A percentile compares a stretch with the other conserved stretches of the same genome.
Conservation (phyloP, 192 early-diverging fungal species). For the Linnemannia zychae region DNA sequence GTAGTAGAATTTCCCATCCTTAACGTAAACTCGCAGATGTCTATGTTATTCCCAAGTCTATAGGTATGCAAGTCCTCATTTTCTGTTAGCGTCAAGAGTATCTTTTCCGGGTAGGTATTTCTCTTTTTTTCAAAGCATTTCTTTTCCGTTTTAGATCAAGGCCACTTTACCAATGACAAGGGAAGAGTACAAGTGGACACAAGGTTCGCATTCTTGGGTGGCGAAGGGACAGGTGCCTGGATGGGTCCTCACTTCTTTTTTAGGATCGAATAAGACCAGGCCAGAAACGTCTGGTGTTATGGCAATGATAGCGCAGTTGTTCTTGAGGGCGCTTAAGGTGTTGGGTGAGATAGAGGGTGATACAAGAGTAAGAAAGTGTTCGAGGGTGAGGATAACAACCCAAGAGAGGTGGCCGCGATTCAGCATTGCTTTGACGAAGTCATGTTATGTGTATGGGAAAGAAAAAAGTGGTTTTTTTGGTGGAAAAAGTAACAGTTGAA, state of each 20-base stretch:
- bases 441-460: no score
- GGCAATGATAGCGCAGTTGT: not conserved
- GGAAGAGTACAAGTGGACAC: not conserved
- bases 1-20: not conserved
- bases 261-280: not conserved
- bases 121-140: not conserved
- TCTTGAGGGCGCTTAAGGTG: not conserved
- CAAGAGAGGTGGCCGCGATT: no score
- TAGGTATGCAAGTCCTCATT: not conserved
- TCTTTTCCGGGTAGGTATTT: no score
- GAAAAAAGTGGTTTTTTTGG: no score
- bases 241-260: not conserved
- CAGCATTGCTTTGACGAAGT: no score
- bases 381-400: no score
- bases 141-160: not conserved
- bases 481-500: no score
- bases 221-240: not conserved
- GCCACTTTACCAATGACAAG: not conserved
- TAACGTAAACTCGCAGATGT: not conserved
- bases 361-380: not conserved
- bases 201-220: not conserved
- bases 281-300: not conserved
- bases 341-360: not conserved
- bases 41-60: not conserved
- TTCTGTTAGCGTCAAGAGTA: no score